Evolutionary conservation across 2,329 filamentous ascomycete species (phyloP).

Genomic region (Bipolaris zeicola): DNA sequence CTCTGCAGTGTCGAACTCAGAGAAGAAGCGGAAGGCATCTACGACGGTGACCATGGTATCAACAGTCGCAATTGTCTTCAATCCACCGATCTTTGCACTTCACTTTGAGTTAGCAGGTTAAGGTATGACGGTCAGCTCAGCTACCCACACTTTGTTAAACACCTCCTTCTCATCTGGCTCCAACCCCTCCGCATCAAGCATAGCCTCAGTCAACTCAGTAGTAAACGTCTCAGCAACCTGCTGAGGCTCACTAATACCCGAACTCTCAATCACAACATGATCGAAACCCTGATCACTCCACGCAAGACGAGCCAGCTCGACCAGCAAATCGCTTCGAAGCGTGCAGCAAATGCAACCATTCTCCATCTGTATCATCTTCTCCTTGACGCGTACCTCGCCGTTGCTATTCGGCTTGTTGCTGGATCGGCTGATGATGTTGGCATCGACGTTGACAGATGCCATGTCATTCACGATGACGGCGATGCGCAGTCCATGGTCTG

Average conservation of each 20-base stretch:
- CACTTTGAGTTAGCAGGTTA: not conserved
- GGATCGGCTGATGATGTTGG: constrained; percentile 61
- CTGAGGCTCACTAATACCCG: constrained; percentile 73
- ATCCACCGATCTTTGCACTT: constrained; percentile 57
- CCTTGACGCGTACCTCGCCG: constrained; percentile 60
- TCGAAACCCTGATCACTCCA: constrained; percentile 66
- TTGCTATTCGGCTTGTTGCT: constrained; percentile 11
- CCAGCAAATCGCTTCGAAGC: constrained; percentile 70
- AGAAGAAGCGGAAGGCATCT: constrained; percentile 73
- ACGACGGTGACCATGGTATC: constrained; percentile 76
- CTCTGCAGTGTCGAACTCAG: constrained; percentile 73
- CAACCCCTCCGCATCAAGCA: constrained; percentile 51
- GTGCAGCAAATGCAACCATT: constrained; percentile 77
- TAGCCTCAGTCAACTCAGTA: constrained; percentile 53
- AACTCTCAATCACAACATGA: constrained; percentile 75
- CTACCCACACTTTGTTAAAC: constrained; percentile 54
- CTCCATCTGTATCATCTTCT: constrained; percentile 70
- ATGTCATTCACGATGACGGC: constrained; percentile 78
- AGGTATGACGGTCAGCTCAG: not conserved
- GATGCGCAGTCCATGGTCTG: constrained; percentile 69
- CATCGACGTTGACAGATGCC: constrained; percentile 66
- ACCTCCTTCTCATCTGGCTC: constrained; percentile 54
- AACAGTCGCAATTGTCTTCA: constrained; percentile 68
- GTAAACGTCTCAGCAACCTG: constrained; percentile 78
- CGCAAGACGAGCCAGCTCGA: constrained; percentile 69